Conservation (phyloP, 768 basidiomycete genomes). For the Neoboletus magnificus region DNA sequence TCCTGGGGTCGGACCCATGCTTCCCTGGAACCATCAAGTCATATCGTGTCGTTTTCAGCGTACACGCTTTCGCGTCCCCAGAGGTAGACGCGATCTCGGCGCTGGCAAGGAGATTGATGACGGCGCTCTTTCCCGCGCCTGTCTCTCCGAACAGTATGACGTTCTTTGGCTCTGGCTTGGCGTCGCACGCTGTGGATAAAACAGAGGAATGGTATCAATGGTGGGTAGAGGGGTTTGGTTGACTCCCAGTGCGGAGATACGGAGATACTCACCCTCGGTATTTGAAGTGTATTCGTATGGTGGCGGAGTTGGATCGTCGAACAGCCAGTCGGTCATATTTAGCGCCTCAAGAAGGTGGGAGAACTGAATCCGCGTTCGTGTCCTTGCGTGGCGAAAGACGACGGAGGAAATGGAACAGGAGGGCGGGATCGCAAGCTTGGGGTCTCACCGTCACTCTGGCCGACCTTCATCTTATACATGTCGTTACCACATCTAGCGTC, state of each 20-base stretch:
- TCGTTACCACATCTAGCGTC: background rate
- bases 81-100: background rate
- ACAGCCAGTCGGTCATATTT: background rate
- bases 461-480: background rate
- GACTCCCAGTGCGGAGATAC: background rate
- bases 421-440: background rate
- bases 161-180: background rate
- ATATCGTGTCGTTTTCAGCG: background rate
- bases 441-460: background rate
- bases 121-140: background rate
- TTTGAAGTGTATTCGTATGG: background rate
- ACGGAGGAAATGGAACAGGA: background rate
- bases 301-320: background rate
- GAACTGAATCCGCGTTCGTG: background rate
- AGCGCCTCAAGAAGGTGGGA: background rate
- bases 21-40: background rate
- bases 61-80: background rate
- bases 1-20: background rate
- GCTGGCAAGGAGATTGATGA: background rate
- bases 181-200: background rate
- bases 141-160: conserved; percentile 9
- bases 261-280: background rate
- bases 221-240: background rate
- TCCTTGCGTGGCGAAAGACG: background rate
- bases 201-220: background rate